Percentiles rank a stretch among this genome's conserved stretches.
phyloP scores from a whole-genome alignment of 1,139 yeast genomes.

The Trichomonascaceae sp. region DNA sequence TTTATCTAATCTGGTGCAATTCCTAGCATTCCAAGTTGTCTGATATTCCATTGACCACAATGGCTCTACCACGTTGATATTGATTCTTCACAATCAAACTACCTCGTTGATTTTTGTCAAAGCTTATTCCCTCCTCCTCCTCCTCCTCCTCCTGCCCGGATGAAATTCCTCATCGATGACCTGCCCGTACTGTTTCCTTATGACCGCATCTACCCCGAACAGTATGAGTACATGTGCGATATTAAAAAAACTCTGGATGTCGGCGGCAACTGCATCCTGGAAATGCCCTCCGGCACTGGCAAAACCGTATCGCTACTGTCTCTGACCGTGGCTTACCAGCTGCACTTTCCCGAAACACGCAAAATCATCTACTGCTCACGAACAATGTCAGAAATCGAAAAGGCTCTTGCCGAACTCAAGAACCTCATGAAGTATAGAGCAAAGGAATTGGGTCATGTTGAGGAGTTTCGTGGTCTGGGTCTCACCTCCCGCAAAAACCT shows the following conservation, averaged over 20 bases:
- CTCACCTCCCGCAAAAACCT: slow-evolving; percentile 86
- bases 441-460: slow-evolving; percentile 67
- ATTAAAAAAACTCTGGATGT: slow-evolving; percentile 86
- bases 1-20: too few relatives aligned
- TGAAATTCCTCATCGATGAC: slow-evolving; percentile 79
- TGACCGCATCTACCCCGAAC: slow-evolving; percentile 95
- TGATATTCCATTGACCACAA: too few relatives aligned
- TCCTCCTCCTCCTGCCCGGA: too few relatives aligned
- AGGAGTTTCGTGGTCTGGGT: slow-evolving; percentile 82
- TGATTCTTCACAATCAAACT: too few relatives aligned
- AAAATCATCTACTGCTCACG: slow-evolving; percentile 96
- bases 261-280: slow-evolving; percentile 94
- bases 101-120: too few relatives aligned
- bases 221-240: slow-evolving; percentile 94
- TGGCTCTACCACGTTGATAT: too few relatives aligned
- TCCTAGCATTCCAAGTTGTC: too few relatives aligned
- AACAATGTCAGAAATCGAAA: slow-evolving; percentile 98
- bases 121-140: too few relatives aligned
- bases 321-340: slow-evolving; percentile 86
- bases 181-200: slow-evolving; percentile 94
- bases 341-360: slow-evolving; percentile 89
- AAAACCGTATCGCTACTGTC: slow-evolving; percentile 87
- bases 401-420: slow-evolving; percentile 88
- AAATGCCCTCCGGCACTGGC: slow-evolving; percentile 99
- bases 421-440: slow-evolving; percentile 78